These are phyloP conservation scores for Malus hybrid DNA, from an alignment of 331 rosid genomes.

Conservation along the genomic window DNA sequence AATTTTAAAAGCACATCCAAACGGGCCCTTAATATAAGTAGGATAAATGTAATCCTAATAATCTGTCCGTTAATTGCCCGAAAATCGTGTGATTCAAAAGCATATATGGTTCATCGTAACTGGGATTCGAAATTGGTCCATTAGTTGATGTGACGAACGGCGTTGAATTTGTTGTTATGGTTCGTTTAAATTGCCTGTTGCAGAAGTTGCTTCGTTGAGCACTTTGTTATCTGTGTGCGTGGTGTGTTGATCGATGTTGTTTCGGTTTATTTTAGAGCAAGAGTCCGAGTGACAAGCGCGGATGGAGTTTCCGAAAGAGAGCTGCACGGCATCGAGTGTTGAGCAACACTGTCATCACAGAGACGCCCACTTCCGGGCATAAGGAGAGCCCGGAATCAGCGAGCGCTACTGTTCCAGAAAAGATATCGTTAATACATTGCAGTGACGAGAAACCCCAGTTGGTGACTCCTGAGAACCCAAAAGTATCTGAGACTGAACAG, in stretches of 20 bases:
- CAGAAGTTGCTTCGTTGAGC: not conserved
- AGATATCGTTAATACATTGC: conserved; percentile 32
- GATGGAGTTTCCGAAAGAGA: conserved; percentile 96
- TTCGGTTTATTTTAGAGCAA: conserved; percentile 37
- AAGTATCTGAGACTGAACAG: conserved; percentile 21
- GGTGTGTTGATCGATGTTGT: not conserved
- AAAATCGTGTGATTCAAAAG: not conserved
- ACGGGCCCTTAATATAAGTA: too few species aligned
- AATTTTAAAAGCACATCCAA: too few species aligned
- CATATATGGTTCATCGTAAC: not conserved
- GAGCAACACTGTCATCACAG: conserved; percentile 73
- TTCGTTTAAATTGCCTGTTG: not conserved
- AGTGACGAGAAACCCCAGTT: conserved; percentile 50
- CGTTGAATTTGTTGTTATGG: not conserved
- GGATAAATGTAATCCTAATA: not conserved
- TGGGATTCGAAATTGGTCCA: not conserved
- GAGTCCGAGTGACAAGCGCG: conserved; percentile 71
- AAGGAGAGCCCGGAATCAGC: conserved; percentile 61
- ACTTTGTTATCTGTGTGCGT: not conserved
- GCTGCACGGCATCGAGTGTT: conserved; percentile 82
- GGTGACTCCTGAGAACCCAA: conserved; percentile 29
- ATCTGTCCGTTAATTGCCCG: not conserved
- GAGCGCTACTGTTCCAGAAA: conserved; percentile 45
- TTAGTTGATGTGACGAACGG: not conserved
- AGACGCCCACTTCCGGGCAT: conserved; percentile 44